These are phyloP conservation scores for Bjerkandera adusta DNA, from an alignment of 1,284 basidiomycete species.

Conservation along the genomic window DNA sequence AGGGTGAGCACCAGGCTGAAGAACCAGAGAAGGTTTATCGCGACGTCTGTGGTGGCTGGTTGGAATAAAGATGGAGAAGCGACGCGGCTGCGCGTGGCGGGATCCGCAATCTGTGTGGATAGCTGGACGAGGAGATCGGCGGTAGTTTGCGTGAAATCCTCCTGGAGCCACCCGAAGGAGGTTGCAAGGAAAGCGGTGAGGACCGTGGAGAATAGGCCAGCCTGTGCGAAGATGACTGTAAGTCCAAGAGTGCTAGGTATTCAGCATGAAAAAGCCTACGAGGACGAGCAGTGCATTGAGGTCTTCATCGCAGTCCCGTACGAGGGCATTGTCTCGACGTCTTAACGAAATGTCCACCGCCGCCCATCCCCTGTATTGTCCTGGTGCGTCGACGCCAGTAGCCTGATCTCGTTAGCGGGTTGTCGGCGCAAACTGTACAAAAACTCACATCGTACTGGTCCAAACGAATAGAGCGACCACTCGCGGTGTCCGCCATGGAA, in stretches of 20 bases:
- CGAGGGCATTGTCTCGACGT: neutral
- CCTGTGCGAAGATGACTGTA: too few species aligned
- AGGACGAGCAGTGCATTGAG: constrained; percentile 4
- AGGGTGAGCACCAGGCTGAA: constrained; percentile 12
- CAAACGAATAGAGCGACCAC: too few species aligned
- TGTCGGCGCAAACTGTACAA: too few species aligned
- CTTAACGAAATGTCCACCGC: neutral
- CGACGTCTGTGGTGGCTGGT: neutral
- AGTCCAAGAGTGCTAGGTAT: too few species aligned
- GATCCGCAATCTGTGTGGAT: neutral
- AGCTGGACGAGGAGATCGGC: constrained; percentile 8
- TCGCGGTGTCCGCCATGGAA: too few species aligned
- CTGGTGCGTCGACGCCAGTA: too few species aligned
- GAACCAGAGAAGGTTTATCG: constrained; percentile 16
- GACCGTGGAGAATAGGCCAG: constrained; percentile 12
- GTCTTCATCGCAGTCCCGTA: constrained; percentile 4
- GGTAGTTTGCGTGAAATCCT: constrained; percentile 1
- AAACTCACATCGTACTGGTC: too few species aligned
- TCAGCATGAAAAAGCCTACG: neutral
- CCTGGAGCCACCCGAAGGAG: constrained; percentile 4
- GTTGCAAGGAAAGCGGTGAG: constrained; percentile 11
- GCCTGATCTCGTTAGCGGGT: too few species aligned
- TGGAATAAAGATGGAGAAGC: neutral
- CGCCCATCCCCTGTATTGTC: neutral
- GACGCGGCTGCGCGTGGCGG: neutral